Evolutionary conservation across 2,329 filamentous ascomycete species (phyloP), one percentile per base, ranked within the genome.

Genomic region (Colletotrichum scovillei): DNA sequence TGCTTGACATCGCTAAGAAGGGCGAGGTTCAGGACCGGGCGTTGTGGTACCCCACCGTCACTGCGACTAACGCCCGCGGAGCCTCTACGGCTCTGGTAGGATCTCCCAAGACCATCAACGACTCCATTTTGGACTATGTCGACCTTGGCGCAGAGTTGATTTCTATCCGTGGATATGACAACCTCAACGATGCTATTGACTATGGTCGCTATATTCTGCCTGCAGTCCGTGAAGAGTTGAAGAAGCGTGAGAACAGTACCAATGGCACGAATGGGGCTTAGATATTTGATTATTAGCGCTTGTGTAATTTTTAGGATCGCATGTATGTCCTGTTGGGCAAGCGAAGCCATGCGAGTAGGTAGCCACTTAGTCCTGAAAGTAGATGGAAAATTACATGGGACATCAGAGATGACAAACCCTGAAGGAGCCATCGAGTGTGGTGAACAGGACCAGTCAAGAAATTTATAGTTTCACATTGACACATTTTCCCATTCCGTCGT

Each of bases 31-130:
- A 91, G 75, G 89, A 91, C 77, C 87, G 89, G 22, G 89, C 88
- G 1, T 80, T 91, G n/a, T 91, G 89, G 89, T 91, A 91, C 78
- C 88, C 89, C 0, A 91, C 89, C 0, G 89, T 91, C 5, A 90
- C 88, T 2, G 89, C 89, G 1, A 91, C 89, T 0, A 89, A 89
- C 77, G 89, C 89, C 0, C 83, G 88, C 1, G 89, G 89, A 1
- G 89, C 89, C 0, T 90, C 88, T 0, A 91, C 89, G 1, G 89
- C 89, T 0, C 80, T 91, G 46, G 89, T 91, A 0, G 89, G 89
- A 4, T 88, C 87, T 2, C 82, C 82, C 28, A 81, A 89, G 78
- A 90, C 88, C 0, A 80, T 91, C 16, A 80, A 83, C 1, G 87
- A 90, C 49, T 88, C 88, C 7, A 84, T 90, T 30, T 76, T 91